These are phyloP conservation scores for Batkoa obscura DNA, from an alignment of 371 early-diverging fungal species.

Conservation along the genomic window DNA sequence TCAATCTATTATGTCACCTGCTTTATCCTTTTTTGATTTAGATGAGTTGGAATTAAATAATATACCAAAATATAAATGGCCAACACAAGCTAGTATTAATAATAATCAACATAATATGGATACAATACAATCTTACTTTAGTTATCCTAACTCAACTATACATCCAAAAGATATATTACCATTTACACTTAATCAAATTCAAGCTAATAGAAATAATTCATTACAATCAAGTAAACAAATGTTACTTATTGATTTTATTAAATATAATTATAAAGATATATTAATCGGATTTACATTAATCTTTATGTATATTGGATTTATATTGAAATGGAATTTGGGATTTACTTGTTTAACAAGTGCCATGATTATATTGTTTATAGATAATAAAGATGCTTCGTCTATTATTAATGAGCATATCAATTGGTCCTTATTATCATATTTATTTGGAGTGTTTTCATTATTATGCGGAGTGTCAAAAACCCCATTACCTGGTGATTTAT, in stretches of 20 bases:
- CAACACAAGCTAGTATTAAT: neutral
- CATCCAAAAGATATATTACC: too few species aligned
- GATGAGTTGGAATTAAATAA: neutral
- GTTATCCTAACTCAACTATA: too few species aligned
- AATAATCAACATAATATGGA: neutral
- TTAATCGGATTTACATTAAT: neutral
- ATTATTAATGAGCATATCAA: conserved; percentile 5
- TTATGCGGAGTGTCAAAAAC: conserved; percentile 5
- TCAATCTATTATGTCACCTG: neutral
- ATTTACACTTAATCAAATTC: neutral
- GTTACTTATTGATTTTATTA: neutral
- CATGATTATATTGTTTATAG: conserved; percentile 5
- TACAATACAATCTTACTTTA: neutral
- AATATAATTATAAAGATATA: too few species aligned
- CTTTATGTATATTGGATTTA: conserved; percentile 7
- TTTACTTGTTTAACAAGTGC: conserved; percentile 4
- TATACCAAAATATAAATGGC: neutral
- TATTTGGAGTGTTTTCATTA: conserved; percentile 8
- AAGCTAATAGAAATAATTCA: neutral
- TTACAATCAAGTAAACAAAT: neutral
- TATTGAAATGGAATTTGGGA: conserved; percentile 4
- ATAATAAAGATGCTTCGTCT: neutral
- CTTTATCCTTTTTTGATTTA: neutral
- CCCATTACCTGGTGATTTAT: conserved; percentile 5
- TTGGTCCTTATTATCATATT: conserved; percentile 4